Conservation (phyloP, 2,329 filamentous ascomycete species). For the Pseudocercospora fuligena region DNA sequence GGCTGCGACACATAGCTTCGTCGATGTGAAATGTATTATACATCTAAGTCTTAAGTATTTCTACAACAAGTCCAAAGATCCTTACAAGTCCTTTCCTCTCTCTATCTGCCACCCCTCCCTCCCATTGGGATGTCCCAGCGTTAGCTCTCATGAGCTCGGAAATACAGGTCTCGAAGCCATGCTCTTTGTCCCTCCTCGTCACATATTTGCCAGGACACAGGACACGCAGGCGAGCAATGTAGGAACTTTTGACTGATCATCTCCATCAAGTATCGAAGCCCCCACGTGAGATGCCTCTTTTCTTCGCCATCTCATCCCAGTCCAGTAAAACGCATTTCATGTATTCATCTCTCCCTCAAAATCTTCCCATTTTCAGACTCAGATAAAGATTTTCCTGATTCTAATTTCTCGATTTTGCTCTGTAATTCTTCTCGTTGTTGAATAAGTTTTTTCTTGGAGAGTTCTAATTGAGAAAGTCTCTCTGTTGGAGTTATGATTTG, state of each 20-base stretch:
- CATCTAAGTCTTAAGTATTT: conserved; percentile 1
- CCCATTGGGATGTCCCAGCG: not conserved
- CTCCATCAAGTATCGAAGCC: no score
- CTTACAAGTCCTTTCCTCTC: not conserved
- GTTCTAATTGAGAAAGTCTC: conserved; percentile 59
- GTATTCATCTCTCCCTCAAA: conserved; percentile 10
- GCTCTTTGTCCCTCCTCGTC: not conserved
- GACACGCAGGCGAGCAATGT: no score
- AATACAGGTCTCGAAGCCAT: not conserved
- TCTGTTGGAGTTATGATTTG: conserved; percentile 57
- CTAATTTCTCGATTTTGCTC: conserved; percentile 60
- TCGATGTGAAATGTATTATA: conserved; percentile 1
- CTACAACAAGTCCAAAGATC: not conserved
- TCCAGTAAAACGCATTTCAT: no score
- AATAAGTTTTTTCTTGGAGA: conserved; percentile 55
- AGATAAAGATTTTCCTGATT: conserved; percentile 39
- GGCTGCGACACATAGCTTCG: not conserved
- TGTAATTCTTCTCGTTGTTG: conserved; percentile 59
- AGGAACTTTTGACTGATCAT: no score
- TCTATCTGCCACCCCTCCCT: not conserved
- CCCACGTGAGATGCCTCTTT: no score
- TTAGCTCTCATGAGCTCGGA: not conserved
- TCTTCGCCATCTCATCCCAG: no score
- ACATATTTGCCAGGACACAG: no score
- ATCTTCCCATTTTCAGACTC: not conserved